Conservation (phyloP, 129 eudicot species). For the Artemisia annua region DNA sequence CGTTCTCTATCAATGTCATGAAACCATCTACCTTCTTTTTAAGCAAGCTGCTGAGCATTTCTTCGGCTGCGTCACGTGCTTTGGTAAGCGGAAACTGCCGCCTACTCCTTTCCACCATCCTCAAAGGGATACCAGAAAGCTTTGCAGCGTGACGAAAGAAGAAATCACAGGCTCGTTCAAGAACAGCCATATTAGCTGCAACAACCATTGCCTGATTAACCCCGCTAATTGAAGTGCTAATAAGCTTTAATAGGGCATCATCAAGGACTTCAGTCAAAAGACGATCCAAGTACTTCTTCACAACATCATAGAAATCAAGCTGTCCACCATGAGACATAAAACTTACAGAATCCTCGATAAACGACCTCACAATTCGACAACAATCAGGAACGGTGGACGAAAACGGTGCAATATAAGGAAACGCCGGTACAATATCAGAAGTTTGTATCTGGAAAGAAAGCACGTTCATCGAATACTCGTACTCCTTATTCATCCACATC, state of each 20-base stretch:
- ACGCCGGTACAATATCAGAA: conserved; percentile 80
- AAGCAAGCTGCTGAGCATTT: conserved; percentile 81
- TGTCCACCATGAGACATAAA: conserved; percentile 97
- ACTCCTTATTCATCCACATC: conserved; percentile 98
- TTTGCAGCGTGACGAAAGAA: conserved; percentile 96
- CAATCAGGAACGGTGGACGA: conserved; percentile 96
- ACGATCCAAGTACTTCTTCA: conserved; percentile 89
- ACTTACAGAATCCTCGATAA: conserved; percentile 96
- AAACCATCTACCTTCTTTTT: conserved; percentile 94
- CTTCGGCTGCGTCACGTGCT: conserved; percentile 97
- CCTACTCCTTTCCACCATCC: conserved; percentile 90
- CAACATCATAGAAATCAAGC: conserved; percentile 95
- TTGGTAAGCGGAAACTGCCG: conserved; percentile 77
- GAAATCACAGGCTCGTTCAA: conserved; percentile 96
- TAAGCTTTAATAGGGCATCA: conserved; percentile 73
- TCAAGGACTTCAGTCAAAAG: conserved; percentile 90
- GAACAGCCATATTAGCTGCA: conserved; percentile 97
- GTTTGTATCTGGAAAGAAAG: conserved; percentile 94
- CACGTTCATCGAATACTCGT: conserved; percentile 98
- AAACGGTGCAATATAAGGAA: conserved; percentile 94
- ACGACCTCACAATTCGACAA: conserved; percentile 91
- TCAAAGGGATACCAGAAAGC: conserved; percentile 85
- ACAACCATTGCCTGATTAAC: conserved; percentile 97
- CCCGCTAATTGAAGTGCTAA: conserved; percentile 64
- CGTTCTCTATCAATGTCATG: conserved; percentile 79